phyloP scores from a whole-genome alignment of 139 green algal species.

The Prasinococcaceae sp. region DNA sequence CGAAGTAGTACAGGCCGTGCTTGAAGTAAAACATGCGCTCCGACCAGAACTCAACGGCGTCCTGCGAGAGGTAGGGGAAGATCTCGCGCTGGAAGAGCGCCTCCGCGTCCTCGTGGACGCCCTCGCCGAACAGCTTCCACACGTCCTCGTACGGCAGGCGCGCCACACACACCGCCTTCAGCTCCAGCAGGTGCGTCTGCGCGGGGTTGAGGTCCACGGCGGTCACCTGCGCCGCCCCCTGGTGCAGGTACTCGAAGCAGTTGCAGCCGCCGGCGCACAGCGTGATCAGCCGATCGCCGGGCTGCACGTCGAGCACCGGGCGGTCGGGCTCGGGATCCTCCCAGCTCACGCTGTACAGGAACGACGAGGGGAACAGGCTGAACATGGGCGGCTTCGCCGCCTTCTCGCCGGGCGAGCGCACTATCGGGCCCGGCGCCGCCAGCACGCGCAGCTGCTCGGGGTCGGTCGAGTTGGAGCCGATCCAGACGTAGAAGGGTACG shows the following conservation, averaged over 20 bases:
- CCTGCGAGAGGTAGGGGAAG: slow-evolving; percentile 78
- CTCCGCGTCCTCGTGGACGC: slow-evolving; percentile 56
- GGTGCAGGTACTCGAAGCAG: slow-evolving; percentile 50
- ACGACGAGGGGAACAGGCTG: slow-evolving; percentile 86
- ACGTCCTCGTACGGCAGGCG: slow-evolving; percentile 77
- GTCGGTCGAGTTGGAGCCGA: slow-evolving; percentile 43
- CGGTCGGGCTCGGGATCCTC: slow-evolving; percentile 85
- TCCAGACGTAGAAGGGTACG: slow-evolving; percentile 86
- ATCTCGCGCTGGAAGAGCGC: slow-evolving; percentile 70
- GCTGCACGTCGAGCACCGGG: slow-evolving; percentile 60
- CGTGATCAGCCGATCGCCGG: slow-evolving; percentile 73
- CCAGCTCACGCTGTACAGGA: slow-evolving; percentile 97
- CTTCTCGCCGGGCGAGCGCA: slow-evolving; percentile 2
- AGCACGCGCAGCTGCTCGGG: background rate
- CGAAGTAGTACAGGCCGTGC: slow-evolving; percentile 87
- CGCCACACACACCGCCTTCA: slow-evolving; percentile 59
- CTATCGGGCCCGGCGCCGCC: background rate
- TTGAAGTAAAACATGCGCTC: slow-evolving; percentile 66
- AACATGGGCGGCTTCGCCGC: too few relatives aligned
- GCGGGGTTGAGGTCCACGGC: slow-evolving; percentile 96
- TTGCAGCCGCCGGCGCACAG: slow-evolving; percentile 97
- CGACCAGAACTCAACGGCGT: slow-evolving; percentile 72
- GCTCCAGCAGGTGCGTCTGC: slow-evolving; percentile 81
- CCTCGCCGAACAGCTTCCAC: slow-evolving; percentile 77
- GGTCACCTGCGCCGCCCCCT: slow-evolving; percentile 51